Percentiles rank a stretch among this genome's conserved stretches.
phyloP scores from a whole-genome alignment of 306 rosid species.

The Argentina anserina region DNA sequence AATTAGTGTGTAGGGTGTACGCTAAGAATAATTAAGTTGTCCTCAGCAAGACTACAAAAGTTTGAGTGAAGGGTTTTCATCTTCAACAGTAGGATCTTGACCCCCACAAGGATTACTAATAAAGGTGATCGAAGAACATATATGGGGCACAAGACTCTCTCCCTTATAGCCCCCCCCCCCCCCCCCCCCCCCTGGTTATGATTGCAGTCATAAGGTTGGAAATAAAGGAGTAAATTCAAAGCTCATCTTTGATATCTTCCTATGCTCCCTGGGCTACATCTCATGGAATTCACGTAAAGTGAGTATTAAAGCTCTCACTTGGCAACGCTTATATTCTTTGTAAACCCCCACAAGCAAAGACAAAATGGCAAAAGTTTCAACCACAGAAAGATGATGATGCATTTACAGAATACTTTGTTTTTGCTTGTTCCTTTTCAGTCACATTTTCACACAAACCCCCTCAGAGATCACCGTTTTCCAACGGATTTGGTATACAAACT shows the following conservation, averaged over 20 bases:
- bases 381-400: slow-evolving; percentile 45
- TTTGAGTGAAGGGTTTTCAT: slow-evolving; percentile 25
- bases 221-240: slow-evolving; percentile 46
- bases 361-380: slow-evolving; percentile 52
- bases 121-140: slow-evolving; percentile 33
- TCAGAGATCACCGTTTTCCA: slow-evolving; percentile 21
- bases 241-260: slow-evolving; percentile 33
- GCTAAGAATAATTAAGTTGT: slow-evolving; percentile 23
- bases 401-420: slow-evolving; percentile 26
- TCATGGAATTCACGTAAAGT: slow-evolving; percentile 56
- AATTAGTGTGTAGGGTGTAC: slow-evolving; percentile 13
- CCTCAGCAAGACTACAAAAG: slow-evolving; percentile 22
- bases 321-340: slow-evolving; percentile 67
- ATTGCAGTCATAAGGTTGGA: slow-evolving; percentile 47
- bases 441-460: slow-evolving; percentile 40
- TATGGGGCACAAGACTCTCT: slow-evolving; percentile 41
- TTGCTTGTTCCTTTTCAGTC: slow-evolving; percentile 38
- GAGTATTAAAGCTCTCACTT: slow-evolving; percentile 37
- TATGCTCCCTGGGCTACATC: not conserved
- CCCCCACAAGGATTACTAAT: slow-evolving; percentile 45
- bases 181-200: slow-evolving; percentile 41
- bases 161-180: too few relatives aligned
- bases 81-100: slow-evolving; percentile 23
- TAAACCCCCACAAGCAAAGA: slow-evolving; percentile 87
- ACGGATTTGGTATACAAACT: slow-evolving; percentile 27